Evolutionary conservation across 2,329 filamentous ascomycete species (phyloP).

Genomic region (Aureobasidium namibiae): DNA sequence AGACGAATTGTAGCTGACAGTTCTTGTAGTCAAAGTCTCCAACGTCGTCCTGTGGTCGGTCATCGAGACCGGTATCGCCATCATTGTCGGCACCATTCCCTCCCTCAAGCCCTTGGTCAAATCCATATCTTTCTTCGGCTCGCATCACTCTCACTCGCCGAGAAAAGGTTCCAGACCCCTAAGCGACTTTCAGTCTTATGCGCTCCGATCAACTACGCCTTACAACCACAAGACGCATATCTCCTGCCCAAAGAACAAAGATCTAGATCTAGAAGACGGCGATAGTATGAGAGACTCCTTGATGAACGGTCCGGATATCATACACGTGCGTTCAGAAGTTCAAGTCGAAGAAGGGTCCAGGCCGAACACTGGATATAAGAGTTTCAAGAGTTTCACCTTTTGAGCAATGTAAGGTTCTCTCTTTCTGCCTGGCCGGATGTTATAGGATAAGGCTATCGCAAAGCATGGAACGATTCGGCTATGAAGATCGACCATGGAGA

Average conservation of each 20-base stretch:
- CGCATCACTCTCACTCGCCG: background rate
- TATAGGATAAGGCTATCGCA: background rate
- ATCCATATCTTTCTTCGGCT: background rate
- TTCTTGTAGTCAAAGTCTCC: background rate
- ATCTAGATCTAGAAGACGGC: background rate
- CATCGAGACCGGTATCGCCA: conserved; percentile 5
- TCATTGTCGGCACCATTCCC: conserved; percentile 10
- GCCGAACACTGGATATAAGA: background rate
- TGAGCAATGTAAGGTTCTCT: background rate
- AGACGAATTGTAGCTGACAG: background rate
- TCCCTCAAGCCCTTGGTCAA: conserved; percentile 8
- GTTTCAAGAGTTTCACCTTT: conserved; percentile 1
- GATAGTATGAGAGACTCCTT: background rate
- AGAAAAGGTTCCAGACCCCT: background rate
- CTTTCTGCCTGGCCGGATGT: background rate
- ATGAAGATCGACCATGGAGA: background rate
- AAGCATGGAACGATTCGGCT: background rate
- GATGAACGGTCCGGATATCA: background rate
- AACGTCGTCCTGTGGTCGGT: conserved; percentile 8
- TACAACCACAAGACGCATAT: background rate
- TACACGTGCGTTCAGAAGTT: background rate
- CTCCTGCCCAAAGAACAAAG: background rate
- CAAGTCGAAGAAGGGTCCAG: background rate
- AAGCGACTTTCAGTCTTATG: background rate
- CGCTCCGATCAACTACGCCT: background rate